Evolutionary conservation across 2,329 filamentous ascomycete species (phyloP).

Genomic region (Phyllosticta citriasiana): DNA sequence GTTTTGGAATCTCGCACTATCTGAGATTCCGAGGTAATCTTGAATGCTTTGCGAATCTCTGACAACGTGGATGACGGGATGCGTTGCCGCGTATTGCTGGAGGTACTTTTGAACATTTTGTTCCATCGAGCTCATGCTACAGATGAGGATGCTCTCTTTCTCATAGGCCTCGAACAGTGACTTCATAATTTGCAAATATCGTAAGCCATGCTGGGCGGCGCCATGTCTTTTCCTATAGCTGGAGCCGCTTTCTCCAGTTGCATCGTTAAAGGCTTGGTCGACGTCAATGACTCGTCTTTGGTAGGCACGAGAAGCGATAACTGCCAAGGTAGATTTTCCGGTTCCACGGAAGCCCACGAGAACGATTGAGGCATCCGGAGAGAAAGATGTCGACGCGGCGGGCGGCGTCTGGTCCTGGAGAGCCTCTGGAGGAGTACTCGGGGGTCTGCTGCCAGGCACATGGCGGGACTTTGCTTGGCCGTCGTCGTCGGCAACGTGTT

Average conservation of each 20-base stretch:
- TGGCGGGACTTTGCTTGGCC: not conserved
- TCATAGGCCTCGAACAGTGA: slow-evolving; percentile 49
- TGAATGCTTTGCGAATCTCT: slow-evolving; percentile 57
- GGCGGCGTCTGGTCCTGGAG: not conserved
- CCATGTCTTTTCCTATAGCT: slow-evolving; percentile 56
- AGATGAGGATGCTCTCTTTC: slow-evolving; percentile 58
- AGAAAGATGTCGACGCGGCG: slow-evolving; percentile 34
- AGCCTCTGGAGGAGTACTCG: not conserved
- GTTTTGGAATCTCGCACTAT: slow-evolving; percentile 46
- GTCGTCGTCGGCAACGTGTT: not conserved
- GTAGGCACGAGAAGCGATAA: slow-evolving; percentile 64
- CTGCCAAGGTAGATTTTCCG: slow-evolving; percentile 65
- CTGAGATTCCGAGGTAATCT: slow-evolving; percentile 46
- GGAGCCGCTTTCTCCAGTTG: slow-evolving; percentile 51
- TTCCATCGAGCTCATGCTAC: slow-evolving; percentile 59
- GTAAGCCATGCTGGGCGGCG: slow-evolving; percentile 49
- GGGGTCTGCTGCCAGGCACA: not conserved
- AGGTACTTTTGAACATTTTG: slow-evolving; percentile 51
- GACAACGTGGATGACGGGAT: slow-evolving; percentile 62
- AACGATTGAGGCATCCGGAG: slow-evolving; percentile 57
- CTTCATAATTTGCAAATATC: slow-evolving; percentile 53
- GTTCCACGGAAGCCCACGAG: slow-evolving; percentile 63
- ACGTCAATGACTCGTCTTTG: slow-evolving; percentile 59
- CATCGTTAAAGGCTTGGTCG: slow-evolving; percentile 57
- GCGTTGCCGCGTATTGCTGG: slow-evolving; percentile 50